These are phyloP conservation scores for Camellia lanceoleosa DNA, from an alignment of 148 eudicot genomes.

Conservation along the genomic window DNA sequence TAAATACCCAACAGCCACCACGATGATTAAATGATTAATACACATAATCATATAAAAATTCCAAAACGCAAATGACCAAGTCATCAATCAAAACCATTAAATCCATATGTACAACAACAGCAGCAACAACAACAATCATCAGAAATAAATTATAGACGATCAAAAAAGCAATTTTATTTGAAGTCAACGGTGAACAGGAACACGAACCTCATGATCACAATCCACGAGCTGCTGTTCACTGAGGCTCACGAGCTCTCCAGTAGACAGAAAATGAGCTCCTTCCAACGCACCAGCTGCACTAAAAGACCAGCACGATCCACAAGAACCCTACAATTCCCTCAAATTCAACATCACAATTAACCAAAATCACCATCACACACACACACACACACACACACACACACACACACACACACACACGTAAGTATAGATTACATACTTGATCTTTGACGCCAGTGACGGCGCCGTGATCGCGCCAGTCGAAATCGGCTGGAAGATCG, in stretches of 20 bases:
- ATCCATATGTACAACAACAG: not conserved
- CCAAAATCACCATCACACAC: not conserved
- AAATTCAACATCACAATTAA: not conserved
- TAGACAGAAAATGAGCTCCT: constrained; percentile 53
- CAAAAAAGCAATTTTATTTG: not conserved
- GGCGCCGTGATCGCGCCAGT: constrained; percentile 56
- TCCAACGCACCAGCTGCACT: constrained; percentile 52
- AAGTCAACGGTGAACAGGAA: not conserved
- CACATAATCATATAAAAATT: too few species aligned
- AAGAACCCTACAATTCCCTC: constrained; percentile 36
- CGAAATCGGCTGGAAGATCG: constrained; percentile 45
- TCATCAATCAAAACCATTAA: too few species aligned
- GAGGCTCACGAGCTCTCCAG: constrained; percentile 47
- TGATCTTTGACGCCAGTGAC: constrained; percentile 51
- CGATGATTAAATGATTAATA: too few species aligned
- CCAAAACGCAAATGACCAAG: too few species aligned
- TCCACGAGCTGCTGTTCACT: constrained; percentile 60
- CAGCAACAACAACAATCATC: not conserved
- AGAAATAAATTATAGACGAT: not conserved
- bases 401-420: not conserved
- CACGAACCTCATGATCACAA: constrained; percentile 53
- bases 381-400: not conserved
- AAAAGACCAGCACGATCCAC: constrained; percentile 61
- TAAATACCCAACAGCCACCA: too few species aligned
- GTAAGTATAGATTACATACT: constrained; percentile 19